Evolutionary conservation across 441 rosid species (phyloP), one percentile per base, ranked within the genome.

Genomic region (Gossypium davidsonii): DNA sequence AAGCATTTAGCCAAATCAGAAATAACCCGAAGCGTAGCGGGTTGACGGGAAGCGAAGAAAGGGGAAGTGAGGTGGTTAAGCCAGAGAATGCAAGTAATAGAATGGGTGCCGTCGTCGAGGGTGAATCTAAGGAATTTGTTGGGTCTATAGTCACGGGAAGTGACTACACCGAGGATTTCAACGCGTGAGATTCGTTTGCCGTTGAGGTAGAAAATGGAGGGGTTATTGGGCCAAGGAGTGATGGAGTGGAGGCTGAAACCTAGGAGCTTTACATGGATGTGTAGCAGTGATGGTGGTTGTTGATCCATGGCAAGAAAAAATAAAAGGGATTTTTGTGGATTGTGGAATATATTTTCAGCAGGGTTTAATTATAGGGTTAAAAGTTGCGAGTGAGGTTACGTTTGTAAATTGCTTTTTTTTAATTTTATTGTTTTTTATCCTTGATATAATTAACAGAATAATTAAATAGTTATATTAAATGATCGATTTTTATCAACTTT

Each of bases 81-180:
- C 96, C 96, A 91, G 77, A 95, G 80, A 72, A 95, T 0, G 83
- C 98, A 93, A 68, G 79, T 72, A 77, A 87, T 51, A 76, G 81
- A 82, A 23, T 87, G 87, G 14, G 97, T 92, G 71, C 94, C 88
- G 67, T 91, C 96, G 64, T 90, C 97, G 76, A 95, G 55, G 0
- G 71, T 62, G 82, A 95, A 95, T 72, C 86, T 90, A 76, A 93
- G 85, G 83, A 89, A 95, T 74, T 83, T 88, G 73, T 44, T 39
- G n/a, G 85, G 90, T 23, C 87, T 88, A 73, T 66, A 59, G 55
- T 90, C 93, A 20, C 89, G 84, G 70, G 80, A 88, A 79, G 88
- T 79, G 77, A 93, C 79, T 6, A 79, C 73, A 67, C 97, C 97
- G 2, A 87, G 77, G 70, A 83, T 80, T 77, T 91, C 98, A 9